phyloP scores from a whole-genome alignment of 441 rosid species.

The Monsonia emarginata region DNA sequence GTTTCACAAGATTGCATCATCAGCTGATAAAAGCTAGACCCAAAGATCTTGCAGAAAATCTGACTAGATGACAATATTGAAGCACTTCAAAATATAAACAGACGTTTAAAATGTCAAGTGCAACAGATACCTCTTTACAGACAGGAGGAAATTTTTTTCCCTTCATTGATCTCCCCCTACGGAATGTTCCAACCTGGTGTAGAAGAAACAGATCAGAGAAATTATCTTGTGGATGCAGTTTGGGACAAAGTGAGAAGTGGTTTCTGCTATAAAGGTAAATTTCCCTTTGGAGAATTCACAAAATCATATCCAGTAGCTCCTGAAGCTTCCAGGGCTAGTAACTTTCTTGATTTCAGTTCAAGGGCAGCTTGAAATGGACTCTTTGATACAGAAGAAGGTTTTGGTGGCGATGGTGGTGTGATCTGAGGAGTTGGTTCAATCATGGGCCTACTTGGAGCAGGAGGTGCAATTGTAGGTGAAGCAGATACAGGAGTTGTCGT shows the following conservation, averaged over 20 bases:
- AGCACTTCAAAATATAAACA: neutral
- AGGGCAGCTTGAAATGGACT: conserved; percentile 56
- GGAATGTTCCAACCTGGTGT: conserved; percentile 68
- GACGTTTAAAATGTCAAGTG: neutral
- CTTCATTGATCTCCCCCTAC: conserved; percentile 59
- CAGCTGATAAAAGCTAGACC: neutral
- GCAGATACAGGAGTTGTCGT: conserved; percentile 34
- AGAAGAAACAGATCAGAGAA: conserved; percentile 14
- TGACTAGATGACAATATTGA: neutral
- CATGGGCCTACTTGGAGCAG: conserved; percentile 65
- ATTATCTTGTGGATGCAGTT: neutral
- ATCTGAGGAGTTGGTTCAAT: conserved; percentile 35
- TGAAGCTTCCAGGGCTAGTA: conserved; percentile 73
- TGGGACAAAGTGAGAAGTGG: conserved; percentile 6
- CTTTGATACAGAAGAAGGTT: conserved; percentile 39
- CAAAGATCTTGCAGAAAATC: neutral
- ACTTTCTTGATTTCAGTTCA: conserved; percentile 55
- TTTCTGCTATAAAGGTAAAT: conserved; percentile 16
- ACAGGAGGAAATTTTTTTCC: conserved; percentile 62
- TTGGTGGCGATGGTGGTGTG: conserved; percentile 34
- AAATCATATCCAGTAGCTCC: conserved; percentile 30
- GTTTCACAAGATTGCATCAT: neutral
- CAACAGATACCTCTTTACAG: conserved; percentile 55
- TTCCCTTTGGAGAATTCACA: conserved; percentile 51
- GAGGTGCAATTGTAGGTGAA: conserved; percentile 57